phyloP scores from a whole-genome alignment of 2,329 filamentous ascomycete genomes.

The Alternaria sp. region DNA sequence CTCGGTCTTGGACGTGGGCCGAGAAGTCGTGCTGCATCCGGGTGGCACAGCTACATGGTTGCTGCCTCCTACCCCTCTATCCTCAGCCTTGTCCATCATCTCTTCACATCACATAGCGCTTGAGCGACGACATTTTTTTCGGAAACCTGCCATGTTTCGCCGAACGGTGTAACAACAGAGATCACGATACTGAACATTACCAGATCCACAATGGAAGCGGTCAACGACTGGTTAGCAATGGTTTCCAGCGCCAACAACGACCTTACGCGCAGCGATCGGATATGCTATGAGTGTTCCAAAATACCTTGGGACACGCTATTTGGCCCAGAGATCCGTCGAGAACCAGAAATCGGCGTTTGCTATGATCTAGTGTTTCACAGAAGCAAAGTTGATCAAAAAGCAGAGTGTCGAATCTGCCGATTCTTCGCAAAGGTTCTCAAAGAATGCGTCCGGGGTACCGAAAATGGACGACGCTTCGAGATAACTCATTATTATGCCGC shows the following conservation, averaged over 20 bases:
- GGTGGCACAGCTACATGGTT: background rate
- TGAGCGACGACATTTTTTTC: background rate
- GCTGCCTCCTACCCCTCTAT: background rate
- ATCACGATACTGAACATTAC: background rate
- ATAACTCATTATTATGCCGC: background rate
- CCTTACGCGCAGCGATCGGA: background rate
- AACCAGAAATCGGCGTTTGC: too few species aligned
- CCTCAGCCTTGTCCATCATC: background rate
- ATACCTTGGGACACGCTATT: background rate
- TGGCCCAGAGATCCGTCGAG: too few species aligned
- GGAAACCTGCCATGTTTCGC: background rate
- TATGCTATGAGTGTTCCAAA: background rate
- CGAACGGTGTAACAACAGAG: background rate
- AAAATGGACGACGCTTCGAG: background rate
- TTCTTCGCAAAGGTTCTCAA: background rate
- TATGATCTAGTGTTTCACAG: too few species aligned
- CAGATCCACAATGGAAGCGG: background rate
- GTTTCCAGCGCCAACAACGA: background rate
- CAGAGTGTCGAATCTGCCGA: background rate
- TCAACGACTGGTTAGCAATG: background rate
- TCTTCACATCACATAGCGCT: background rate
- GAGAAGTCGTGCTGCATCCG: background rate
- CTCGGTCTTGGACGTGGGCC: background rate
- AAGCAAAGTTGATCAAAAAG: background rate
- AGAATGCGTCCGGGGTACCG: too few species aligned